A percentile compares a stretch with the other conserved stretches of the same genome.
Evolutionary conservation across 148 eudicot genomes (phyloP).

Genomic region (Cornus controversa): DNA sequence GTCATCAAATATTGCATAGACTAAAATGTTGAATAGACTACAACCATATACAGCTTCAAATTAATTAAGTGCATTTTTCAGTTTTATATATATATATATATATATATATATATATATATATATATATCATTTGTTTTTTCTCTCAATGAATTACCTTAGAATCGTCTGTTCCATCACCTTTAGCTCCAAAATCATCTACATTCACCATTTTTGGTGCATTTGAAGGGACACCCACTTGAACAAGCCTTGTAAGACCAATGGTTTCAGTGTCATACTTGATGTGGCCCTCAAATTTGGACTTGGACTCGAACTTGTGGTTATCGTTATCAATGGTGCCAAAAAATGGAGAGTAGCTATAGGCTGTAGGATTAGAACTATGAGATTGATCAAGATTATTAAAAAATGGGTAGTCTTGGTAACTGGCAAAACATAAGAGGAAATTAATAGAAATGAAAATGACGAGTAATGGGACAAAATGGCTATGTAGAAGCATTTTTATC

Average conservation of each 20-base stretch:
- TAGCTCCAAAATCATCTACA: slow-evolving; percentile 45
- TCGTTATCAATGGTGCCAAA: background rate
- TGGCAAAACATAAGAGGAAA: slow-evolving; percentile 7
- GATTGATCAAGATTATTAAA: background rate
- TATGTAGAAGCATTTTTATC: slow-evolving; percentile 14
- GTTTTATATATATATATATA: too few relatives aligned
- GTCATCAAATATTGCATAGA: too few relatives aligned
- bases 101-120: too few relatives aligned
- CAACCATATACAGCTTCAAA: background rate
- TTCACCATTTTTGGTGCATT: slow-evolving; percentile 24
- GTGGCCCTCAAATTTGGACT: background rate
- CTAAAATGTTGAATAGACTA: too few relatives aligned
- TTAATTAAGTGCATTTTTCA: too few relatives aligned
- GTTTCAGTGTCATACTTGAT: background rate
- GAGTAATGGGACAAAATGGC: slow-evolving; percentile 9
- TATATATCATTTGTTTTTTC: too few relatives aligned
- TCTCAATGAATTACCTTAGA: slow-evolving; percentile 30
- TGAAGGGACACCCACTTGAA: background rate
- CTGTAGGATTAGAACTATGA: background rate
- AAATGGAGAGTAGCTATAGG: background rate
- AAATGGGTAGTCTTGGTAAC: background rate
- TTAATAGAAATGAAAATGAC: slow-evolving; percentile 4
- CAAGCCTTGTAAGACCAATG: slow-evolving; percentile 8
- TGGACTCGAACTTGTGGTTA: background rate
- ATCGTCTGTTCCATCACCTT: slow-evolving; percentile 38